Evolutionary conservation across 2,329 filamentous ascomycete species (phyloP).

Genomic region (Fusarium cicatricum): DNA sequence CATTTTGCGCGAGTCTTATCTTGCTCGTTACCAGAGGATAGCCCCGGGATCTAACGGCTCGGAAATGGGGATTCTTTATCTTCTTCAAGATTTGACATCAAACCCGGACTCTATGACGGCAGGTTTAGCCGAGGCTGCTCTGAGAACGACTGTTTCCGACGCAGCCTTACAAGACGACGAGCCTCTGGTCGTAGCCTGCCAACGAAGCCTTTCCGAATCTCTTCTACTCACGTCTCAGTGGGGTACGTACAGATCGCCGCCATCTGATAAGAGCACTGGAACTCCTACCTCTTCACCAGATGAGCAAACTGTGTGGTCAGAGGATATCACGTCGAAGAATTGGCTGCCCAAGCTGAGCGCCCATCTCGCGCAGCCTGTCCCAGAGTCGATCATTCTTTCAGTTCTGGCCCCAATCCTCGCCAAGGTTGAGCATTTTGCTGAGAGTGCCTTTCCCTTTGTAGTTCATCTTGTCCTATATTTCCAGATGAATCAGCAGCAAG

Average conservation of each 20-base stretch:
- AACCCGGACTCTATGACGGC: conserved; percentile 63
- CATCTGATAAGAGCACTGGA: conserved; percentile 54
- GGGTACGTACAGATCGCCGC: conserved; percentile 62
- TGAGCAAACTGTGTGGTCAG: conserved; percentile 44
- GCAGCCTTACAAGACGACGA: conserved; percentile 58
- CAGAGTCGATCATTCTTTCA: conserved; percentile 72
- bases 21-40: conserved; percentile 59
- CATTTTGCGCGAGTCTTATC: conserved; percentile 66
- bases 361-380: conserved; percentile 66
- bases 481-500: conserved; percentile 69
- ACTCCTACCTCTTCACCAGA: conserved; percentile 10
- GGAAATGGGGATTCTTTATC: conserved; percentile 67
- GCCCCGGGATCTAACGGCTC: conserved; percentile 63
- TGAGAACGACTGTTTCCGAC: conserved; percentile 65
- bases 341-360: conserved; percentile 73
- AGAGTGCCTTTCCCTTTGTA: conserved; percentile 81
- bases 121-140: conserved; percentile 67
- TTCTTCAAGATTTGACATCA: conserved; percentile 69
- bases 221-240: conserved; percentile 65
- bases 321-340: conserved; percentile 52
- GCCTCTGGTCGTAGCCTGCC: conserved; percentile 59
- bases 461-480: conserved; percentile 81
- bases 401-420: conserved; percentile 72
- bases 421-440: conserved; percentile 73
- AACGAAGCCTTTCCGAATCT: conserved; percentile 60